Evolutionary conservation across 331 rosid genomes (phyloP), one percentile per base, ranked within the genome.

Genomic region (Quercus phellos): DNA sequence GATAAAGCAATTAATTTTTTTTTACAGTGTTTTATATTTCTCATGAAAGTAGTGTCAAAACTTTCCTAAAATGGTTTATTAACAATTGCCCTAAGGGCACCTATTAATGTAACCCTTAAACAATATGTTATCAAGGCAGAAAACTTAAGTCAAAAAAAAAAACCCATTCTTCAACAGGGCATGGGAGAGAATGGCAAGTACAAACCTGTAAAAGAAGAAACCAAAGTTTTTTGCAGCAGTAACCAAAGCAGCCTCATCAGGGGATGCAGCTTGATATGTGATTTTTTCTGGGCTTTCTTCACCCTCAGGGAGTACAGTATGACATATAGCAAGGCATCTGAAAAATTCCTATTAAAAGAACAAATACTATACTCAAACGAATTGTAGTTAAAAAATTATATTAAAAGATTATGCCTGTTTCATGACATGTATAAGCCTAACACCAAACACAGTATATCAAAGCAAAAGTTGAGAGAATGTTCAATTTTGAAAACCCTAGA

Each of bases 281-380:
- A 92, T 87, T 88, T 88, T 92, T 79, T 92, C 96, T 2, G 96
- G 93, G 78, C 93, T 85, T 73, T 88, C 95, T 0, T 88, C 91
- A 22, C 99, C 99, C 89, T 94, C 99, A 0, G 99, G 98, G 70
- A 94, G 96, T 77, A 94, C 99, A 46, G 99, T 94, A 83, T 94
- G 99, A 76, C 99, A 94, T 74, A 94, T 90, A 81, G 99, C 97
- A 89, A 94, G 99, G 89, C 99, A 94, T 86, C 99, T 94, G 85
- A 92, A 94, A 87, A 94, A 94, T 85, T 92, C 99, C 99, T 94
- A 68, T 77, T 70, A 66, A 72, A 68, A 74, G 10, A 67, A 74
- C 56, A 55, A 30, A 32, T 59, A 55, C 42, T 29, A 73, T 76
- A 32, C 46, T 27, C 24, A 17, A 54, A 53, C 56, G 19, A 35